Percentiles rank a stretch among this genome's conserved stretches.
Conservation (phyloP, 768 basidiomycete species). For the Suillus discolor region DNA sequence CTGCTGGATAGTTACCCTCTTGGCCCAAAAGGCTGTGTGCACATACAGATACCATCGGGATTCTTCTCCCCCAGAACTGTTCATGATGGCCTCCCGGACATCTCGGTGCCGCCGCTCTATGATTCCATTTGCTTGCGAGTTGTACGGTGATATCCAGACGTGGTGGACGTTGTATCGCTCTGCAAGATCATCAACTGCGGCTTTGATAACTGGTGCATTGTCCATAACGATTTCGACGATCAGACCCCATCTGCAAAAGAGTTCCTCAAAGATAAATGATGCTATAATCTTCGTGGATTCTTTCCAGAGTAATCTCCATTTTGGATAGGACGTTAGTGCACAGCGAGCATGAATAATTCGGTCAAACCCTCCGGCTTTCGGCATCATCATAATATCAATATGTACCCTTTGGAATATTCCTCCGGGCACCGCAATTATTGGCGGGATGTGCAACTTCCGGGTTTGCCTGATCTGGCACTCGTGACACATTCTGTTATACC, state of each 20-base stretch:
- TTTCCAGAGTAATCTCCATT: constrained; percentile 34
- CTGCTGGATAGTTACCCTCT: too few relatives aligned
- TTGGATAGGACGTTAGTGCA: constrained; percentile 11
- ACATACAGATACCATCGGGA: too few relatives aligned
- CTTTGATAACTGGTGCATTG: background rate
- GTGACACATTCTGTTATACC: background rate
- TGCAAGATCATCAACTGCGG: background rate
- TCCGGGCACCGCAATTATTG: background rate
- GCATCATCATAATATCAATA: constrained; percentile 8
- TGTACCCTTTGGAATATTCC: background rate
- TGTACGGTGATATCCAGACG: background rate
- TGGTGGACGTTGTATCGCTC: background rate
- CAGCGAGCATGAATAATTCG: constrained; percentile 22
- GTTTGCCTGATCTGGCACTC: background rate
- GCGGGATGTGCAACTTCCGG: background rate
- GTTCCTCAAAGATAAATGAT: constrained; percentile 22
- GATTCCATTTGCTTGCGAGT: background rate
- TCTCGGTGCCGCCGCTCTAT: too few relatives aligned
- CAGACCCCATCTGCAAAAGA: constrained; percentile 14
- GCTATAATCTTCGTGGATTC: constrained; percentile 6
- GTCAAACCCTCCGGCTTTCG: background rate
- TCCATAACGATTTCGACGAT: constrained; percentile 11
- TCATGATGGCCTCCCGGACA: too few relatives aligned
- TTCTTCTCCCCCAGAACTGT: too few relatives aligned
- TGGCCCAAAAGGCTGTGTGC: too few relatives aligned